Evolutionary conservation across 164 flowering plant species (phyloP).

Genomic region (Hamamelis virginiana): DNA sequence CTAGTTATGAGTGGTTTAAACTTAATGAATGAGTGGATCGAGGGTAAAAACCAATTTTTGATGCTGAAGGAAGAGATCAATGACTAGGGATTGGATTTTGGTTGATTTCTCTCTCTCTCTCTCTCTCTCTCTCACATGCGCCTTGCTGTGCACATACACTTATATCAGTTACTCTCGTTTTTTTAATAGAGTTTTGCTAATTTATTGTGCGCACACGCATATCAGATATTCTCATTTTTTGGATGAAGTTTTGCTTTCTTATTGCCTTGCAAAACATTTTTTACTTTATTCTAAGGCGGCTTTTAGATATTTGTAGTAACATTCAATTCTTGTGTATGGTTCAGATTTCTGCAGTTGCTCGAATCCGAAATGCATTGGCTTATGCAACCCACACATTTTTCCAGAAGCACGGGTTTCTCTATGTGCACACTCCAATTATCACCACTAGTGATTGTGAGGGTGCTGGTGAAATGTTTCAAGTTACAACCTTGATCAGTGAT

Average conservation of each 20-base stretch:
- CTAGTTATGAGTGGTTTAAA: too few relatives aligned
- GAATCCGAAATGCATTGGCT: constrained; percentile 83
- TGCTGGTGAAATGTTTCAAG: constrained; percentile 99
- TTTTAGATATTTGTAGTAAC: not conserved
- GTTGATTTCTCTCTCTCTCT: too few relatives aligned
- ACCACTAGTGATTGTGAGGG: constrained; percentile 99
- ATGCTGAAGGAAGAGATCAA: too few relatives aligned
- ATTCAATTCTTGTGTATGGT: not conserved
- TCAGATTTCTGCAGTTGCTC: constrained; percentile 87
- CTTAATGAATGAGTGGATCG: too few relatives aligned
- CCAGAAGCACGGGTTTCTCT: constrained; percentile 71
- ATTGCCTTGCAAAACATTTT: not conserved
- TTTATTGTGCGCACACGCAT: too few relatives aligned
- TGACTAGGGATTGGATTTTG: too few relatives aligned
- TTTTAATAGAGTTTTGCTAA: too few relatives aligned
- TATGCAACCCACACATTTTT: constrained; percentile 93
- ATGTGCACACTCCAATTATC: constrained; percentile 86
- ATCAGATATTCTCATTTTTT: too few relatives aligned
- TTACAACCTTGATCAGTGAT: constrained; percentile 75
- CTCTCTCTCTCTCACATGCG: too few relatives aligned
- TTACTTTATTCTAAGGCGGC: not conserved
- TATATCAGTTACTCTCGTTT: too few relatives aligned
- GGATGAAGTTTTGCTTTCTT: not conserved
- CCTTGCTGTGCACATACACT: too few relatives aligned
- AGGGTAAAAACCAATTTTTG: too few relatives aligned